Conservation (phyloP, 352 stramenopile genomes). For the Pythium pectinolyticum region DNA sequence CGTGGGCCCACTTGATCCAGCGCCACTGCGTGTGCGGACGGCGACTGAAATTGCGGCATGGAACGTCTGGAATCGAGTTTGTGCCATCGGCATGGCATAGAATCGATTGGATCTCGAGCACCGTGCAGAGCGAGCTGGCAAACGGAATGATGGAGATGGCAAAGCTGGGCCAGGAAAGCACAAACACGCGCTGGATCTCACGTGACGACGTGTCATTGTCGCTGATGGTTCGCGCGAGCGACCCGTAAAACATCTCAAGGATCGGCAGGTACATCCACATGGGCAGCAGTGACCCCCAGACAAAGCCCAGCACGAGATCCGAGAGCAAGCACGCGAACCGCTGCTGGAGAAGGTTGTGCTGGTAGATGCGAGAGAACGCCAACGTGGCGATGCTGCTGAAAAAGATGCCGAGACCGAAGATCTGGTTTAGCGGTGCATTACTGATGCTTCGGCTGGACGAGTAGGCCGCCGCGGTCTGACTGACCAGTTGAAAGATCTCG, state of each 20-base stretch:
- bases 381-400: neutral
- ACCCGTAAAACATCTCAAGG: neutral
- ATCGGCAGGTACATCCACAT: constrained; percentile 15
- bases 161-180: constrained; percentile 20
- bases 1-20: neutral
- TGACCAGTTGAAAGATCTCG: neutral
- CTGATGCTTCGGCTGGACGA: neutral
- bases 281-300: constrained; percentile 1
- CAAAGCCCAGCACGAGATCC: neutral
- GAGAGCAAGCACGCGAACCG: neutral
- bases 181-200: constrained; percentile 23
- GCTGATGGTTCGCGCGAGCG: neutral
- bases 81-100: too few species aligned
- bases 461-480: neutral
- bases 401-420: neutral
- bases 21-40: too few species aligned
- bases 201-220: constrained; percentile 9
- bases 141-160: constrained; percentile 25
- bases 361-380: neutral
- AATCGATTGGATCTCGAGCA: constrained; percentile 20
- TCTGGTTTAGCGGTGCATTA: constrained; percentile 17
- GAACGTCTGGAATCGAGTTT: neutral
- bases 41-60: too few species aligned
- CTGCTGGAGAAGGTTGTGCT: neutral
- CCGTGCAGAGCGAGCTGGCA: constrained; percentile 7